Evolutionary conservation across 75 land plant species (phyloP).

Genomic region (Sequoiadendron giganteum): DNA sequence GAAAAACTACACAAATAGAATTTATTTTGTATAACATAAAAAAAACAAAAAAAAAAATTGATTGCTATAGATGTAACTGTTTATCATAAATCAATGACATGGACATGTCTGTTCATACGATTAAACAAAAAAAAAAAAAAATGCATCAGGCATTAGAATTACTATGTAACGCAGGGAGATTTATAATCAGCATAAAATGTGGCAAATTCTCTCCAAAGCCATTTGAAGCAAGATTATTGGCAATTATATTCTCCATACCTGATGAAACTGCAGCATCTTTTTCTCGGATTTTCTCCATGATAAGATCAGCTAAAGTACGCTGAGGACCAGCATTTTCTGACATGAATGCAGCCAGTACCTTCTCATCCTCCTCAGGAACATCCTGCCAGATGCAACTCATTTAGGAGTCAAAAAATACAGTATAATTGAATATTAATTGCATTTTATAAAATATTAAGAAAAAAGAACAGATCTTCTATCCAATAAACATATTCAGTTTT

Average conservation of each 20-base stretch:
- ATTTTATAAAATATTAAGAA: not conserved
- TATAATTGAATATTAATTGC: not conserved
- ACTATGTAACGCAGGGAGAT: not conserved
- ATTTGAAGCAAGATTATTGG: not conserved
- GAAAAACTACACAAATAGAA: not conserved
- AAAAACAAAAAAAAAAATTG: not conserved
- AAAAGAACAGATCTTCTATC: no score
- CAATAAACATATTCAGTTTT: not conserved
- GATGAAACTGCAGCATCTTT: constrained; percentile 36
- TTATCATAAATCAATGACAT: not conserved
- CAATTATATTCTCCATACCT: not conserved
- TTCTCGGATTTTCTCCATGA: constrained; percentile 66
- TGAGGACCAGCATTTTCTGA: constrained; percentile 70
- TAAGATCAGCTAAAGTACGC: constrained; percentile 75
- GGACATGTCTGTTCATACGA: not conserved
- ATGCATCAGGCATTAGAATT: not conserved
- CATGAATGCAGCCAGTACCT: constrained; percentile 68
- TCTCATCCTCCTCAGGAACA: constrained; percentile 88
- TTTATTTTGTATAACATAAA: not conserved
- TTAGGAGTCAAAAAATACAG: not conserved
- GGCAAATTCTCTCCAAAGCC: not conserved
- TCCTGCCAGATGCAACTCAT: constrained; percentile 35
- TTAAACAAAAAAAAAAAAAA: not conserved
- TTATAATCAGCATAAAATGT: not conserved
- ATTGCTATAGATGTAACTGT: not conserved